These are phyloP conservation scores for Pichia eremophila DNA, from an alignment of 805 yeast genomes.

Conservation along the genomic window DNA sequence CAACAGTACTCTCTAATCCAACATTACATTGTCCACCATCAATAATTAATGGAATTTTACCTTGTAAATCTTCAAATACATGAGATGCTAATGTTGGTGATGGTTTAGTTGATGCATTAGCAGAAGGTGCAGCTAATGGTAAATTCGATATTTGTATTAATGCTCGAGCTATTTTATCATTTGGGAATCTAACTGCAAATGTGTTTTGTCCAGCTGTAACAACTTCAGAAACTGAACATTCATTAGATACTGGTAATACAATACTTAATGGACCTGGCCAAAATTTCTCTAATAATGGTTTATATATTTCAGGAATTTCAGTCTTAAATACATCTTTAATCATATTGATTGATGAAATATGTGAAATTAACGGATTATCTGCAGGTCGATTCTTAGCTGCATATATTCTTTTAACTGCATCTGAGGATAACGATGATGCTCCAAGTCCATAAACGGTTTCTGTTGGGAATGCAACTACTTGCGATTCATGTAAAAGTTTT, in stretches of 20 bases:
- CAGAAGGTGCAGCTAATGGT: constrained; percentile 96
- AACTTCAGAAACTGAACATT: constrained; percentile 49
- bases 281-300: constrained; percentile 50
- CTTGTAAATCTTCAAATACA: constrained; percentile 71
- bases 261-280: constrained; percentile 98
- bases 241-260: constrained; percentile 49
- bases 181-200: constrained; percentile 86
- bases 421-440: constrained; percentile 70
- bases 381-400: constrained; percentile 88
- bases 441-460: constrained; percentile 97
- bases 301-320: constrained; percentile 60
- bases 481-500: constrained; percentile 34
- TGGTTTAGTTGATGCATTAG: constrained; percentile 92
- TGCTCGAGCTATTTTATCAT: constrained; percentile 83
- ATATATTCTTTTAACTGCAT: constrained; percentile 68
- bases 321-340: constrained; percentile 49
- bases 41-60: constrained; percentile 70
- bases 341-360: constrained; percentile 71
- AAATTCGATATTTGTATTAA: constrained; percentile 73
- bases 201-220: constrained; percentile 88
- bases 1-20: constrained; percentile 91
- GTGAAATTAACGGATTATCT: constrained; percentile 91
- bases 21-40: constrained; percentile 89
- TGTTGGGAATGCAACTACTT: constrained; percentile 88
- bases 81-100: constrained; percentile 87